These are phyloP conservation scores for Leishmania lainsoni DNA, from an alignment of 208 protist genomes.

Conservation along the genomic window DNA sequence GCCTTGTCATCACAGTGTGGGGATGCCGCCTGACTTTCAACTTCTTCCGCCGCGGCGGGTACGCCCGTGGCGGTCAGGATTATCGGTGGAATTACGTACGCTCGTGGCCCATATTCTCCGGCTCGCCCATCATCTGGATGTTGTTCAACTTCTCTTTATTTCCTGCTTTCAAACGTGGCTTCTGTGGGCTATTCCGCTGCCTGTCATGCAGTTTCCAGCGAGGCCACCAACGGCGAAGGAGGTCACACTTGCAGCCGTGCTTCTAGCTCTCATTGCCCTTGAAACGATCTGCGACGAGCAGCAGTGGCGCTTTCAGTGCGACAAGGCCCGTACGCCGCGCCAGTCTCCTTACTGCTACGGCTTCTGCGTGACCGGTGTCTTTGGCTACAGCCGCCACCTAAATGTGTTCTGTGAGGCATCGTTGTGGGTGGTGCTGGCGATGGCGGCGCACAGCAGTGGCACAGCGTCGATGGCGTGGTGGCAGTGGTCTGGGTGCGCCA, in stretches of 20 bases:
- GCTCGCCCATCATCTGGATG: slow-evolving; percentile 41
- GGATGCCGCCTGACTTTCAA: slow-evolving; percentile 77
- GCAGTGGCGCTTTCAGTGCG: slow-evolving; percentile 72
- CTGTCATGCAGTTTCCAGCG: slow-evolving; percentile 47
- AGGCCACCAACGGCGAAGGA: slow-evolving; percentile 34
- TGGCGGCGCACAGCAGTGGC: slow-evolving; percentile 33
- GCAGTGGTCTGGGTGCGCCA: slow-evolving; percentile 48
- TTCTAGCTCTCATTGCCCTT: slow-evolving; percentile 45
- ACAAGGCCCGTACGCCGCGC: slow-evolving; percentile 31
- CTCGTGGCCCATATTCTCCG: slow-evolving; percentile 39
- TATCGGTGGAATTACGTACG: slow-evolving; percentile 78
- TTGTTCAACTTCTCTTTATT: slow-evolving; percentile 75
- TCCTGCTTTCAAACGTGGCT: slow-evolving; percentile 69
- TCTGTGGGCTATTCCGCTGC: slow-evolving; percentile 78
- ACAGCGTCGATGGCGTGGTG: slow-evolving; percentile 33
- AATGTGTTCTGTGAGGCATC: slow-evolving; percentile 76
- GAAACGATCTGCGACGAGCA: slow-evolving; percentile 73
- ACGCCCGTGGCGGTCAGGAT: slow-evolving; percentile 69
- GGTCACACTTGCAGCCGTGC: slow-evolving; percentile 29
- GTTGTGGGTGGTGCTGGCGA: slow-evolving; percentile 61
- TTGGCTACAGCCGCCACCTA: slow-evolving; percentile 76
- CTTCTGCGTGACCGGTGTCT: slow-evolving; percentile 74
- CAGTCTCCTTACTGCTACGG: slow-evolving; percentile 39
- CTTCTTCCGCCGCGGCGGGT: slow-evolving; percentile 73
- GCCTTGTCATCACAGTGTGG: slow-evolving; percentile 63